Percentiles rank a stretch among this genome's conserved stretches.
Evolutionary conservation across 139 green algal species (phyloP).

Genomic region (Mesotaenium endlicherianum): DNA sequence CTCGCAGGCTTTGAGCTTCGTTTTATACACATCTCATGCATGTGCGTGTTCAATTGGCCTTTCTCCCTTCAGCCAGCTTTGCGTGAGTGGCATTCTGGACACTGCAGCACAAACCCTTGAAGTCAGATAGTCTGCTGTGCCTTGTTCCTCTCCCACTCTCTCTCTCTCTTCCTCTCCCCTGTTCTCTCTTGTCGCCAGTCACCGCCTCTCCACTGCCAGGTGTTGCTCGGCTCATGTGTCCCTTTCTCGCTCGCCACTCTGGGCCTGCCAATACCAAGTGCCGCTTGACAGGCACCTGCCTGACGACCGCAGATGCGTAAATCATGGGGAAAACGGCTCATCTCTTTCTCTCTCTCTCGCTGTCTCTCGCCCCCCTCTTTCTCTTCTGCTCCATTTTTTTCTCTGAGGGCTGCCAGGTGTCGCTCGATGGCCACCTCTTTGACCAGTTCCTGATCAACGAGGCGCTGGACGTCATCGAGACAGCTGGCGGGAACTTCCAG

Average conservation of each 20-base stretch:
- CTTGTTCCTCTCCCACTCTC: background rate
- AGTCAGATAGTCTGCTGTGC: background rate
- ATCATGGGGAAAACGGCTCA: too few relatives aligned
- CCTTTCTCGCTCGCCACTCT: too few relatives aligned
- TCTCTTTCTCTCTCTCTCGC: background rate
- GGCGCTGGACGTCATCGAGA: slow-evolving; percentile 40
- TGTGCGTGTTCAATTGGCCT: background rate
- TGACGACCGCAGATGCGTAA: too few relatives aligned
- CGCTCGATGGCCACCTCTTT: slow-evolving; percentile 36
- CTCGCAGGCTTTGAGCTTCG: background rate
- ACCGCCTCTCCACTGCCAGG: too few relatives aligned
- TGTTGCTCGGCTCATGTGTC: too few relatives aligned
- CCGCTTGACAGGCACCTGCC: too few relatives aligned
- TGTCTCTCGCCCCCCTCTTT: background rate
- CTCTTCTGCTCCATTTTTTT: background rate
- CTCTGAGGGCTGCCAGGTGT: slow-evolving; percentile 15
- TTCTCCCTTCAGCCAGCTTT: background rate
- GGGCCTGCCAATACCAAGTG: too few relatives aligned
- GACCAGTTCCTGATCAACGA: slow-evolving; percentile 48
- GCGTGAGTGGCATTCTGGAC: background rate
- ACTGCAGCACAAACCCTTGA: background rate
- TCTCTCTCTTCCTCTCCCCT: background rate
- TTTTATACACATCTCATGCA: background rate
- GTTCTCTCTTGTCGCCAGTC: background rate
- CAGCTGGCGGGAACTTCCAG: slow-evolving; percentile 11